These are phyloP conservation scores for Phytophthora palmivora DNA, from an alignment of 352 stramenopile genomes.

Conservation along the genomic window DNA sequence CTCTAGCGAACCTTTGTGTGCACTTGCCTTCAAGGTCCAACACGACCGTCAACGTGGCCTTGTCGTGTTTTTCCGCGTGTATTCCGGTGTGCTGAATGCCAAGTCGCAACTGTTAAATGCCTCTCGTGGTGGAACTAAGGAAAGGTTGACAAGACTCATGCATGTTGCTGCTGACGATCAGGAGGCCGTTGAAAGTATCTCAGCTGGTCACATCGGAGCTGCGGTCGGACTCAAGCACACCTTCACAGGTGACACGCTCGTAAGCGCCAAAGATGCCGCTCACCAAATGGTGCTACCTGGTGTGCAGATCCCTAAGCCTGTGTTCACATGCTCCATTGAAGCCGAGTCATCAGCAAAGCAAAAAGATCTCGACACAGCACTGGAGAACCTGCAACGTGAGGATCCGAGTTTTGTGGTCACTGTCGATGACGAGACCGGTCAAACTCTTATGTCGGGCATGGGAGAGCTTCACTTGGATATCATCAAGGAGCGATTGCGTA, in stretches of 20 bases:
- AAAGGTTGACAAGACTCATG: constrained; percentile 83
- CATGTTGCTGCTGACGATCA: constrained; percentile 91
- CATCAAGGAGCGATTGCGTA: constrained; percentile 88
- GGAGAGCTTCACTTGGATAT: constrained; percentile 96
- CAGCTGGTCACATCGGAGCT: constrained; percentile 92
- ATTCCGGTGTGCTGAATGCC: constrained; percentile 89
- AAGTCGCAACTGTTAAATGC: constrained; percentile 85
- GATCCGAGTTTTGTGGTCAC: constrained; percentile 97
- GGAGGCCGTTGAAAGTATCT: constrained; percentile 85
- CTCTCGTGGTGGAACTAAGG: constrained; percentile 59
- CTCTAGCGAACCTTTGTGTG: constrained; percentile 56
- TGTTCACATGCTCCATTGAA: constrained; percentile 94
- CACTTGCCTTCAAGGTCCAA: constrained; percentile 81
- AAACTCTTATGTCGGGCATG: constrained; percentile 98
- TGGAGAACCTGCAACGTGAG: constrained; percentile 84
- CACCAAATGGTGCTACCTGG: constrained; percentile 58
- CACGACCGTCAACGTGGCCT: constrained; percentile 79
- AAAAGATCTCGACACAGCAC: constrained; percentile 85
- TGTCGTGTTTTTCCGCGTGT: constrained; percentile 94
- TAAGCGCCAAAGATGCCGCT: constrained; percentile 69
- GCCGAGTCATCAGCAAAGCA: constrained; percentile 87
- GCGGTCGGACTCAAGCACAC: constrained; percentile 93
- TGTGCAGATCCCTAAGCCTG: constrained; percentile 76
- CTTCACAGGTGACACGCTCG: constrained; percentile 94
- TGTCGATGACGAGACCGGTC: constrained; percentile 96